These are phyloP conservation scores for Cyberlindnera suaveolens DNA, from an alignment of 805 yeast genomes.

Conservation along the genomic window DNA sequence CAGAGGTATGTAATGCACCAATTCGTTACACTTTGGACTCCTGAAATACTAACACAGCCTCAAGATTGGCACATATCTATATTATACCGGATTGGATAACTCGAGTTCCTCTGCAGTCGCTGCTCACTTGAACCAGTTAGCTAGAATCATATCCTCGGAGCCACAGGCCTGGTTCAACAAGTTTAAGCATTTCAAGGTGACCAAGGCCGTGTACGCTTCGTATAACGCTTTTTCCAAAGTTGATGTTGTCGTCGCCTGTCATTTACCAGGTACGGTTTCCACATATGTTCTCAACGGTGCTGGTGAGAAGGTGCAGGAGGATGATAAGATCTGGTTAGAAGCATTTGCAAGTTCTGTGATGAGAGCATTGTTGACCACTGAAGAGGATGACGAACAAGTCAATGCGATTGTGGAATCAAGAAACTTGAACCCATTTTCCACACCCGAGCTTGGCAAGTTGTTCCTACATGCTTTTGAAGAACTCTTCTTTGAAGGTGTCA, in stretches of 20 bases:
- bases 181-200: slow-evolving; percentile 60
- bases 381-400: slow-evolving; percentile 72
- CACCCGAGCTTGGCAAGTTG: slow-evolving; percentile 38
- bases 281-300: slow-evolving; percentile 37
- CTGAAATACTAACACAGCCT: slow-evolving; percentile 5
- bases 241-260: slow-evolving; percentile 68
- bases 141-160: slow-evolving; percentile 53
- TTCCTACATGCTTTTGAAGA: slow-evolving; percentile 62
- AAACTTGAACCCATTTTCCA: slow-evolving; percentile 67
- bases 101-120: slow-evolving; percentile 75
- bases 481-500: slow-evolving; percentile 60
- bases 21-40: no score
- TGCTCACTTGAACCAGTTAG: slow-evolving; percentile 62
- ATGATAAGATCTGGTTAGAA: slow-evolving; percentile 49
- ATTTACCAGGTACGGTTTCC: slow-evolving; percentile 69
- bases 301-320: slow-evolving; percentile 49
- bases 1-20: slow-evolving; percentile 9
- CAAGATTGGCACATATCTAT: slow-evolving; percentile 61
- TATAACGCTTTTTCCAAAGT: slow-evolving; percentile 66
- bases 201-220: slow-evolving; percentile 63
- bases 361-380: slow-evolving; percentile 60
- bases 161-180: slow-evolving; percentile 82
- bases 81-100: slow-evolving; percentile 71
- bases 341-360: slow-evolving; percentile 55
- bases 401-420: slow-evolving; percentile 76